Evolutionary conservation across 805 yeast species (phyloP), one percentile per base, ranked within the genome.

Genomic region (Suhomyces kilbournensis): DNA sequence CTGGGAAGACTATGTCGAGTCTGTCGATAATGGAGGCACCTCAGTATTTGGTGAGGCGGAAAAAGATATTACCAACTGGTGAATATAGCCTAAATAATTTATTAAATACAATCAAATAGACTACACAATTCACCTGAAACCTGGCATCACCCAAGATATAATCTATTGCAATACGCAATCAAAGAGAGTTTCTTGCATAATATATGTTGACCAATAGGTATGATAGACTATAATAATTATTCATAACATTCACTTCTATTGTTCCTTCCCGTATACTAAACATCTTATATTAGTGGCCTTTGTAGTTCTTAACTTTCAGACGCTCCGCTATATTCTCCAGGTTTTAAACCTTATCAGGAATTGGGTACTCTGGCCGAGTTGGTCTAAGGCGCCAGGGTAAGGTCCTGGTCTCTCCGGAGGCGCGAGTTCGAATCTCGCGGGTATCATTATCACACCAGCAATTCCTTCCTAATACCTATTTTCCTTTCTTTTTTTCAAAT

Each of bases 1-100:
- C 64, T 72, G 77, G 74, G 74, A 69, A 32, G 71, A 73, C 28
- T 63, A 60, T 46, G 73, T 73, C 9, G 65, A 65, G 15, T 71
- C 61, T 25, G 63, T 64, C 7, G 78, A 74, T 48, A 74, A 74
- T 47, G 81, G 77, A 7, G 82, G 80, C 14, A 80, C 79, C 52
- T 38, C 85, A 44, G 86, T 91, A 10, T 92, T 93, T 66, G 97
- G 98, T 1, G 99, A 93, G 69, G 96, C 96, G 14, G 96, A 88
- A 65, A 92, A 70, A 58, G 71, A 88, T 65, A 92, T 94, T 47
- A 90, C 98, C 28, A 88, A 85, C 56, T 93, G 99, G 99, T 93
- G 68, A 65, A 32, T 32, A n/a, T 32, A 32, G 35, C n/a, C 35
- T 32, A n/a, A n/a, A 32, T 32, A 39, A 32, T n/a, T 30, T n/a